Evolutionary conservation across 2,329 filamentous ascomycete species (phyloP), one percentile per base, ranked within the genome.

Genomic region (Cercospora nicotianae): DNA sequence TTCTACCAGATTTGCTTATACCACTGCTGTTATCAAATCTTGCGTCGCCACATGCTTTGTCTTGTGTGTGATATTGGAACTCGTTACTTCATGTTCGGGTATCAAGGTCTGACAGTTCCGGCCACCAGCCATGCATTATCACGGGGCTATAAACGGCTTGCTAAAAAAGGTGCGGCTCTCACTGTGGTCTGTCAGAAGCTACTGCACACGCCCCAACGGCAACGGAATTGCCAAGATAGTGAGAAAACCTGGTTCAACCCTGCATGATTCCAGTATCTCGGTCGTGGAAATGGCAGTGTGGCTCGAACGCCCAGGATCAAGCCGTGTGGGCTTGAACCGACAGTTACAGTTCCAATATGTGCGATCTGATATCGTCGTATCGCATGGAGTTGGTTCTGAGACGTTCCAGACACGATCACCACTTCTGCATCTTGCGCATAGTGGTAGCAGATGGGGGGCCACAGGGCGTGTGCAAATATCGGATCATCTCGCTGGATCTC

Each of bases 101-200:
- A 55, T n/a, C 48, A 28, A 55, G 48, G 12, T 26, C 48, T 55
- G 23, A 55, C 48, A 55, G 55, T 28, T 36, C 55, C 30, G 55
- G 30, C n/a, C 26, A n/a, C 28, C 31, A 31, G 31, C 31, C 16
- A 55, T 59, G 55, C 55, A 36, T 20, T 36, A 20, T 59, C 30
- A 59, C 55, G 55, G 55, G 55, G 55, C n/a, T 36, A 10, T 36
- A 33, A 28, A 26, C 48, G 48, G 48, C 55, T 30, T 59, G 55
- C 55, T 36, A 59, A 59, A 59, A 31, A 59, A 59, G 55, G 55
- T 33, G 55, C 31, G 16, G 18, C 55, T 59, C 28, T 33, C 16
- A 16, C 2, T 13, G 55, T 59, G 30, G 28, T 36, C 55, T 28
- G 48, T 55, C 55, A 18, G 7, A 59, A 36, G 55, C 55, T 28